Percentiles rank a stretch among this genome's conserved stretches.
phyloP scores from a whole-genome alignment of 176 grass and related monocot species.

The Eremochloa ophiuroides region DNA sequence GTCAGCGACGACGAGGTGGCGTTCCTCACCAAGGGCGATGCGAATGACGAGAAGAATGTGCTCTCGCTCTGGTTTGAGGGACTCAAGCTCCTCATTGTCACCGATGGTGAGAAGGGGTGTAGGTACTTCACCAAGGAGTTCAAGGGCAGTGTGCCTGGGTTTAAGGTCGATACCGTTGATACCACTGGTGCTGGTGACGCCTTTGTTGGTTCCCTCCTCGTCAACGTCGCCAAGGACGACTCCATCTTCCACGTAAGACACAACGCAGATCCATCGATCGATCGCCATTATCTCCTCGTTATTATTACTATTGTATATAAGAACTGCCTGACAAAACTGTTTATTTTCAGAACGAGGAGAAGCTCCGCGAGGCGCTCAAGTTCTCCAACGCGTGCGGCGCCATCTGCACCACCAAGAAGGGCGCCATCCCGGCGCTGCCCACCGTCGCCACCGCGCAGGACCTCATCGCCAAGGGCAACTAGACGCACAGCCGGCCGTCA shows the following conservation, averaged over 20 bases:
- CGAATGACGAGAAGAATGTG: constrained; percentile 58
- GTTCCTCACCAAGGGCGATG: constrained; percentile 71
- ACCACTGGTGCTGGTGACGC: constrained; percentile 91
- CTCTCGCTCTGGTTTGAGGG: constrained; percentile 81
- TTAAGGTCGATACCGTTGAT: constrained; percentile 62
- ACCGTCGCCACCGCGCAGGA: constrained; percentile 37
- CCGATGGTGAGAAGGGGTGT: constrained; percentile 86
- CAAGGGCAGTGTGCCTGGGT: constrained; percentile 67
- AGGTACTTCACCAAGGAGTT: constrained; percentile 95
- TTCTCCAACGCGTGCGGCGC: constrained; percentile 83
- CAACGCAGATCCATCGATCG: too few species aligned
- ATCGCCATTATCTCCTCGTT: too few species aligned
- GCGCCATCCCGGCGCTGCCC: constrained; percentile 84
- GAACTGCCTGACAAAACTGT: too few species aligned
- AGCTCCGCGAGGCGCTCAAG: constrained; percentile 67
- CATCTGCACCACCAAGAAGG: constrained; percentile 85
- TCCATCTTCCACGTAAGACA: constrained; percentile 64
- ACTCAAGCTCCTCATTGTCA: constrained; percentile 83
- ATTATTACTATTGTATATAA: too few species aligned
- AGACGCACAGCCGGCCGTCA: constrained; percentile 12
- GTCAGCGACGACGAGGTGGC: constrained; percentile 91
- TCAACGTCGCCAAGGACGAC: constrained; percentile 67
- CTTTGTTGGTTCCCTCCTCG: constrained; percentile 75
- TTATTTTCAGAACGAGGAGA: constrained; percentile 61
- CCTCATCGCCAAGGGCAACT: constrained; percentile 51